Base-by-base conservation (phyloP, 2,329 filamentous ascomycete genomes). In the Exophiala bonariae region DNA sequence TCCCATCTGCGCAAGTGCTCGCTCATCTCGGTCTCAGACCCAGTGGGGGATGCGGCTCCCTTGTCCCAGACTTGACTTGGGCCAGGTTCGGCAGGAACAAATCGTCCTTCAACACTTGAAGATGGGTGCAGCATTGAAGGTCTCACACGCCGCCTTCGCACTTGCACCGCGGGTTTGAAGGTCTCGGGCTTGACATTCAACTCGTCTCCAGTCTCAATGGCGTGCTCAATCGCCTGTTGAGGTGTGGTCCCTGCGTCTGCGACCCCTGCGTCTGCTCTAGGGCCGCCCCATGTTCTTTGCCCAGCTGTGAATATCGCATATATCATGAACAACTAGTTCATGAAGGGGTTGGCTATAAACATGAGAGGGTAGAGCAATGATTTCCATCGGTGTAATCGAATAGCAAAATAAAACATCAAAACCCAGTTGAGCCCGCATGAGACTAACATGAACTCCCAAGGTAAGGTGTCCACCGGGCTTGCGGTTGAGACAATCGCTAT, bases 321-420 rank as follows among this genome's bases (percentile, higher is more conserved):
- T 2, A 96, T 86, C 87, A 96, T 96, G 72, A 97, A 97, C 49
- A 89, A 81, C 92, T 92, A 97, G 69, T 97, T 97, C 77, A 96
- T 91, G 64, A 97, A 95, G 1, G 93, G 92, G 63, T 96, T 97
- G 54, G 96, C 68, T 37, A 96, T 71, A 65, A 96, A 97, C 90
- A 97, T 96, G 54, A 97, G 61, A 0, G 92, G 92, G 64, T 97
- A 97, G 4, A 97, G 76, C 85, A 89, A 92, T 53, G 95, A 87
- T 75, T 99, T 97, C 74, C 86, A 96, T 9, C 93, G 81, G 51
- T 85, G 84, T 39, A 97, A 79, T 68, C 89, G 90, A 45, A 85
- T 80, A 18, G 89, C 92, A 66, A 97, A 96, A 73, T 96, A 97
- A 52, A 97, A 73, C 92, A 97, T 97, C 66, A 97, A 81, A 40